Conservation (phyloP, 2,329 filamentous ascomycete species). For the Rhinocladiella mackenziei region DNA sequence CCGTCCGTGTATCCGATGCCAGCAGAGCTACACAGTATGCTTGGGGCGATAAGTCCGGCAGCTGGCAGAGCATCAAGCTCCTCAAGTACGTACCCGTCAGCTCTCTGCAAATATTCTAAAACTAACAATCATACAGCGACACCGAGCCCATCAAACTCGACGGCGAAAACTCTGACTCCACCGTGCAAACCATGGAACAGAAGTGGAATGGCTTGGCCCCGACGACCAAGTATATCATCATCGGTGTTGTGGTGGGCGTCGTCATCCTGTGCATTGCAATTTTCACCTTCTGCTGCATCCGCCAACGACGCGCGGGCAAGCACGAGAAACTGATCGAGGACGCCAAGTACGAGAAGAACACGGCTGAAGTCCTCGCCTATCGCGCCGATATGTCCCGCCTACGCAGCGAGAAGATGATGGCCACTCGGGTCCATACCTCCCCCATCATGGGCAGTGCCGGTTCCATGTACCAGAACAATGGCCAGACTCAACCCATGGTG, state of each 20-base stretch:
- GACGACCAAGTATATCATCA: constrained; percentile 49
- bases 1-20: constrained; percentile 59
- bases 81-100: constrained; percentile 37
- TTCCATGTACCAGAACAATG: constrained; percentile 7
- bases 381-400: constrained; percentile 27
- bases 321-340: constrained; percentile 48
- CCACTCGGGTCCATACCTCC: constrained; percentile 8
- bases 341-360: constrained; percentile 43
- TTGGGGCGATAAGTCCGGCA: constrained; percentile 40
- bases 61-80: constrained; percentile 46
- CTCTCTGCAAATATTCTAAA: not conserved
- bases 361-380: constrained; percentile 35
- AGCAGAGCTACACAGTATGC: constrained; percentile 37
- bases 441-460: constrained; percentile 22
- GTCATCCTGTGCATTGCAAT: constrained; percentile 35
- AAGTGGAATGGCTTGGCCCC: constrained; percentile 45
- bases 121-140: constrained; percentile 11
- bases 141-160: constrained; percentile 28
- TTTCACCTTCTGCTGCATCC: constrained; percentile 47
- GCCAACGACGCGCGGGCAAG: constrained; percentile 49
- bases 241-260: constrained; percentile 37
- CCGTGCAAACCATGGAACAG: constrained; percentile 29
- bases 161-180: constrained; percentile 25
- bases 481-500: constrained; percentile 22
- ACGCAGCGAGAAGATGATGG: constrained; percentile 22